Evolutionary conservation across 2,329 filamentous ascomycete species (phyloP), one percentile per base, ranked within the genome.

Genomic region (Parasarocladium wereldwijsianum): DNA sequence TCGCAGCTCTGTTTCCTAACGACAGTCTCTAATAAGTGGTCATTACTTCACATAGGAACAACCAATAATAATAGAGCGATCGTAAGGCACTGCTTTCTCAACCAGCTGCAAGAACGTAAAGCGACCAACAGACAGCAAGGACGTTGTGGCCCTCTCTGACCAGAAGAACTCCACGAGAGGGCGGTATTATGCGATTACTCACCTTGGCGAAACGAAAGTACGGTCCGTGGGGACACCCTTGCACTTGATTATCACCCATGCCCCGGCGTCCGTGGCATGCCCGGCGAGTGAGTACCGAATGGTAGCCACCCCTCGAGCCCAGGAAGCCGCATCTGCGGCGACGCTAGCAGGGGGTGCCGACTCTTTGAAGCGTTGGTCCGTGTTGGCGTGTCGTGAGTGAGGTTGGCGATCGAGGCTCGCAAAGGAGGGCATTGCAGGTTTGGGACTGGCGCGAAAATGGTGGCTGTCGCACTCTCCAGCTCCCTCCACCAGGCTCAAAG

Each of bases 321-420:
- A 19, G 19, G 26, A 18, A 17, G 28, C 28, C 24, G n/a, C 28
- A 23, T 13, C 14, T 14, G 21, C 20, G 28, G 15, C 20, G 19
- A 17, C 28, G 28, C 28, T 30, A 30, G 28, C 28, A 30, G 28
- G 28, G 28, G 14, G 23, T 21, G 12, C 11, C 4, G 13, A 11
- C 17, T 30, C 20, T 30, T 24, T 8, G 20, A 13, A 29, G 15
- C 9, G n/a, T 22, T 11, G 26, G 26, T 21, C 22, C 15, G 26
- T 6, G 7, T 29, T 29, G 22, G 26, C n/a, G 17, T 15, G 17
- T 22, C 8, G 13, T 15, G 18, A 29, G 13, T n/a, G n/a, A n/a
- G n/a, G n/a, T n/a, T n/a, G n/a, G n/a, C n/a, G n/a, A n/a, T n/a
- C n/a, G n/a, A n/a, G n/a, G n/a, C n/a, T n/a, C n/a, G n/a, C n/a